Evolutionary conservation across 371 early-diverging fungal genomes (phyloP).

Genomic region (Phascolomyces articulosus): DNA sequence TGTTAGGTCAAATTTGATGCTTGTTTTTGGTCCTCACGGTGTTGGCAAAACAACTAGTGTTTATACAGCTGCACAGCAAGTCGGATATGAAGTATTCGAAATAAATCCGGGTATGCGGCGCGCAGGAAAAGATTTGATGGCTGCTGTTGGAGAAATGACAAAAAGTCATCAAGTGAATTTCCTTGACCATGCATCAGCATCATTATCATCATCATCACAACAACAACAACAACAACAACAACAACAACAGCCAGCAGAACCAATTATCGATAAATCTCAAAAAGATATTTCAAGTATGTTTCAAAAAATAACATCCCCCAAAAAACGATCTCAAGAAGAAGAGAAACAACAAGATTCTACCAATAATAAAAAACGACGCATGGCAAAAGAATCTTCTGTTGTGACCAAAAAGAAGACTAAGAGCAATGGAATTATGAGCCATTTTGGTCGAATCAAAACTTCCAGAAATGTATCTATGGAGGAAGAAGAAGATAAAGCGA

Average conservation of each 20-base stretch:
- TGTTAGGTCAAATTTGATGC: slow-evolving; percentile 46
- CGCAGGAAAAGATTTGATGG: slow-evolving; percentile 70
- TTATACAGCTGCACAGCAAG: slow-evolving; percentile 70
- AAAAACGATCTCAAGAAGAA: slow-evolving; percentile 12
- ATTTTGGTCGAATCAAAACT: slow-evolving; percentile 22
- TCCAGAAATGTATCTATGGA: background rate
- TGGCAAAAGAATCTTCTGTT: background rate
- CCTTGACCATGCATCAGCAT: too few relatives aligned
- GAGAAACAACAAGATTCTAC: background rate
- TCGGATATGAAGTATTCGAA: slow-evolving; percentile 76
- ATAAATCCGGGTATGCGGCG: slow-evolving; percentile 69
- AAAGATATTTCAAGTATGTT: slow-evolving; percentile 15
- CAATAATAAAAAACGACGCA: background rate
- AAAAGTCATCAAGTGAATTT: slow-evolving; percentile 63
- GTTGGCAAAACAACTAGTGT: slow-evolving; percentile 79
- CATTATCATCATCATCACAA: too few relatives aligned
- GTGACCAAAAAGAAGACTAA: background rate
- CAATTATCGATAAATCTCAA: background rate
- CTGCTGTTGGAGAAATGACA: slow-evolving; percentile 69
- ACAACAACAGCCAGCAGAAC: background rate
- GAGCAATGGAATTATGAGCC: slow-evolving; percentile 16
- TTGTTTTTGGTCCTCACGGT: slow-evolving; percentile 71
- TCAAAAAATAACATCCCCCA: slow-evolving; percentile 11
- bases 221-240: background rate
- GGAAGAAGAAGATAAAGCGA: background rate